Percentiles rank a stretch among this genome's conserved stretches.
These are phyloP conservation scores for Phanerodontia chrysosporium DNA, from an alignment of 768 basidiomycete genomes.

Conservation along the genomic window DNA sequence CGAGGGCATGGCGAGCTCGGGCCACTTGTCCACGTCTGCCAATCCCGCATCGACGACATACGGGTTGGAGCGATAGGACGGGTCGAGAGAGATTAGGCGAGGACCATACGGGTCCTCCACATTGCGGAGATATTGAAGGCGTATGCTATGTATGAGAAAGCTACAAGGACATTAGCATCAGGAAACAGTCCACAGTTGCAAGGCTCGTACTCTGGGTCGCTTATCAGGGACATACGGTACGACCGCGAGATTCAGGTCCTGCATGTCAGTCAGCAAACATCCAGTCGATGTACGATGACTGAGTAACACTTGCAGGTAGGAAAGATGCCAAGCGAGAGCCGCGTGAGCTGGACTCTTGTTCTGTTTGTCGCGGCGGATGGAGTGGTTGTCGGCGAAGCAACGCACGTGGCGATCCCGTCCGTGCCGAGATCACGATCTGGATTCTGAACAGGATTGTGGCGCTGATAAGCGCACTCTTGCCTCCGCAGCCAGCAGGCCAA, in stretches of 20 bases:
- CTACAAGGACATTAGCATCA: conserved; percentile 26
- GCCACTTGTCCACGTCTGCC: conserved; percentile 78
- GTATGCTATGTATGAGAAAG: conserved; percentile 78
- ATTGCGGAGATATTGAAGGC: conserved; percentile 83
- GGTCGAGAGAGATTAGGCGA: conserved; percentile 76
- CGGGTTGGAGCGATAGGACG: conserved; percentile 73
- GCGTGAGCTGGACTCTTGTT: not conserved
- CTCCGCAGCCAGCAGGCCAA: not conserved
- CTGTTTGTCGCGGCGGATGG: not conserved
- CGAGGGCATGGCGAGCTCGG: conserved; percentile 69
- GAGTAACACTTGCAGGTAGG: too few species aligned
- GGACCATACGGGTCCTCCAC: conserved; percentile 84
- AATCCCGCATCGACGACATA: conserved; percentile 79
- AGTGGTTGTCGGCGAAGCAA: conserved; percentile 2
- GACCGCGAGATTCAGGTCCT: not conserved
- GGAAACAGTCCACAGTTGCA: conserved; percentile 3
- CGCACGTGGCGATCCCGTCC: not conserved
- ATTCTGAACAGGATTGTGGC: not conserved
- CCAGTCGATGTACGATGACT: not conserved
- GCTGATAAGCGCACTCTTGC: not conserved
- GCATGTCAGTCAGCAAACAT: not conserved
- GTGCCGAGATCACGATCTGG: not conserved
- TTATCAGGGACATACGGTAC: conserved; percentile 53
- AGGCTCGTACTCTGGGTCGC: conserved; percentile 49
- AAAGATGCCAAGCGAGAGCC: too few species aligned